Base-by-base conservation (phyloP, 805 yeast species). In the Ogataea paraovalis region DNA sequence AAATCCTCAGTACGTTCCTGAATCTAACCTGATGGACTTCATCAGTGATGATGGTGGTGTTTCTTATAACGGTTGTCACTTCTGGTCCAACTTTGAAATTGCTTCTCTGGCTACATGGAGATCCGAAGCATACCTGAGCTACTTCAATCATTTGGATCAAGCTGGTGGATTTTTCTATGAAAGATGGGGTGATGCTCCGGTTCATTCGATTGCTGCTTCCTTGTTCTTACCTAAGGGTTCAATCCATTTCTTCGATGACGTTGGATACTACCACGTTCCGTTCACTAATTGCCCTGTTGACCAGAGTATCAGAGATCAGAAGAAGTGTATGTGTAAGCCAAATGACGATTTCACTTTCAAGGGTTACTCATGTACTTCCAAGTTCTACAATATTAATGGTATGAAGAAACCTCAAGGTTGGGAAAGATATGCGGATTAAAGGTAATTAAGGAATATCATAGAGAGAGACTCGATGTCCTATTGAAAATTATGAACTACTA, bases 101-200 rank as follows among this genome's bases (percentile, higher is more conserved):
- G 95, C 85, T 7, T 77, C 81, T 45, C 74, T 87, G 66, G 75
- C 78, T 46, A 78, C 88, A 65, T 87, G 89, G 88, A 76, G 94
- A 63, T 67, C 79, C 18, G 79, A 82, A 44, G 87, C 87, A 8
- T 89, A 89, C 63, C 57, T 67, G 41, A 74, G 77, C 47, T 89
- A 83, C 67, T 89, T 89, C 58, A 85, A 86, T 18, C 71, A 75
- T 57, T 76, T 89, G 60, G 96, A 89, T 67, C 66, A 78, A 52
- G 78, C 84, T 14, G 96, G 96, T 65, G 96, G 96, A n/a, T 89
- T 89, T 71, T 89, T 85, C 71, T 89, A 88, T 66, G 90, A 86
- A 72, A 78, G 96, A 68, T 87, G 96, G 96, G 96, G 96, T 58
- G 96, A 88, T 67, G 96, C 96, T 23, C 96, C 96, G 32, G 84